Evolutionary conservation across 2,329 filamentous ascomycete genomes (phyloP), one percentile per base, ranked within the genome.

Genomic region (Ceratocystis ficicola): DNA sequence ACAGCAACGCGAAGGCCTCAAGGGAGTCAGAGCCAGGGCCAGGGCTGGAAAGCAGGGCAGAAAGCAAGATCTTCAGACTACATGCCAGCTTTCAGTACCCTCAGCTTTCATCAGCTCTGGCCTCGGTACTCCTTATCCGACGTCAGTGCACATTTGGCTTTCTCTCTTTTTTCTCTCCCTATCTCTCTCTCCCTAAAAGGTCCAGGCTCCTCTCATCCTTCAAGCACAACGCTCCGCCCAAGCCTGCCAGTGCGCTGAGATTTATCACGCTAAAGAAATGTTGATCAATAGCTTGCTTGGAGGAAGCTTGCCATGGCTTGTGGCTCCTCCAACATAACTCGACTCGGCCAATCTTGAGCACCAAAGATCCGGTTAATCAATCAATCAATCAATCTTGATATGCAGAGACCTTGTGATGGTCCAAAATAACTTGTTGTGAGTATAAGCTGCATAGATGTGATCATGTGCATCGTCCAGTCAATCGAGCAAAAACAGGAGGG

Each of bases 61-160:
- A 50, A 50, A 20, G 7, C 46, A 22, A 17, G 46, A 20, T 36
- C 36, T 36, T 36, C 36, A 36, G 10, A 36, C 36, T 36, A 50
- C 46, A 50, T 8, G 46, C 46, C 36, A 36, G 25, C 17, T 20
- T 17, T 20, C 44, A 48, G 44, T 36, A 22, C 5, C 46, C 46
- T 50, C 46, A 20, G 46, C 46, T 50, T n/a, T 50, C 25, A 17
- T 30, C 22, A 57, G 52, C 52, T 30, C 15, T 57, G 22, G 22
- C n/a, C 52, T 57, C 52, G 52, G 52, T 57, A 57, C 52, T 57
- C 52, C 52, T 28, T 28, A 57, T 57, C 52, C 52, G 52, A 57
- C 25, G 52, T 57, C 52, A 57, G 52, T 57, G 52, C 52, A 22
- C 36, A 12, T 36, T 36, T 36, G 36, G 36, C 36, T 36, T 36